Base-by-base conservation (phyloP, 2,329 filamentous ascomycete species). In the Alternaria sp. region DNA sequence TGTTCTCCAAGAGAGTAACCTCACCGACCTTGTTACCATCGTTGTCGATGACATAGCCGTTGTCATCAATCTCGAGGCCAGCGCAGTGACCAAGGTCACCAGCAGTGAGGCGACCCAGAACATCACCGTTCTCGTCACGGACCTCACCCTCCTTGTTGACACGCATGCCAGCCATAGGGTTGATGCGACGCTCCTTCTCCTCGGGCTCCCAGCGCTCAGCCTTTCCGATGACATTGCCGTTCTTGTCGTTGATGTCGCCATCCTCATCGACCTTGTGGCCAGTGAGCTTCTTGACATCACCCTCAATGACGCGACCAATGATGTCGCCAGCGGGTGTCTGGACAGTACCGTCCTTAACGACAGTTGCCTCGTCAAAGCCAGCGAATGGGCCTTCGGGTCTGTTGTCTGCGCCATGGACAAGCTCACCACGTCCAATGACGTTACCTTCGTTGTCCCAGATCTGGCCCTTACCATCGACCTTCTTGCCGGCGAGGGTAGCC, bases 381-480 rank as follows among this genome's bases (percentile, higher is more conserved):
- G 83, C 85, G 75, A 89, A 89, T 3, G 85, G 82, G 12, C 86
- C 86, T 67, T 89, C 86, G 4, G 84, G 79, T 62, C 81, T 69
- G 36, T 74, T 79, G 50, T 85, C 80, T 22, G 78, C 80, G 16
- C 85, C 86, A 20, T 84, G 81, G 53, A 85, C 83, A 49, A 88
- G 82, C 74, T 88, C 86, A 50, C 83, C 87, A 52, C 81, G 80
- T 25, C 87, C 87, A 65, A 89, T 84, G 63, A 89, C 83, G 63
- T 88, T 86, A 58, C 87, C 87, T 62, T 85, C 81, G 63, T 88
- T 86, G 73, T 87, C 85, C 86, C 87, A 89, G 74, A 89, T 86
- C 72, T 89, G 86, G 46, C 87, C 87, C 75, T 87, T 76, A 51
- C 85, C 85, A 61, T 89, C 87, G 49, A 88, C 86, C 81, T 87